Evolutionary conservation across 2,329 filamentous ascomycete species (phyloP), one percentile per base, ranked within the genome.

Genomic region (Phialophora verrucosa): DNA sequence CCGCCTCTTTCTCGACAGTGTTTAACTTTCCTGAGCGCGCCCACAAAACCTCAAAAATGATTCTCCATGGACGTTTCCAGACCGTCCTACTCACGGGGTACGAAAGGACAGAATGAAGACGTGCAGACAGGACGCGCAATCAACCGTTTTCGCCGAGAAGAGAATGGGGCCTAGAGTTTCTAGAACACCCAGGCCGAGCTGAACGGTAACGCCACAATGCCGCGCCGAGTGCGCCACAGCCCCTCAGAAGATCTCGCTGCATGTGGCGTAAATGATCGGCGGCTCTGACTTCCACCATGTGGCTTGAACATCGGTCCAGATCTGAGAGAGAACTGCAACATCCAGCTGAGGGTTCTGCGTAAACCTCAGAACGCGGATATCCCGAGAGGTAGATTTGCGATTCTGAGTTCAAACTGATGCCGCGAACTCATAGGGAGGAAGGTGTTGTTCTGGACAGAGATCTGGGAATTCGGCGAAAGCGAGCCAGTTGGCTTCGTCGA

Each of bases 291-390:
- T 55, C 51, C 20, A 17, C 5, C 11, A 2, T 55, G 53, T 55
- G 53, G 53, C 53, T 55, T 35, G 53, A 29, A 20, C 29, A n/a
- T 31, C 29, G 53, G 53, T 55, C 53, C 29, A 55, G 53, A 51
- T 51, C 23, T 25, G 49, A 51, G 49, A n/a, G 1, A 29, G 49
- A n/a, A 51, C 14, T 23, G 20, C 20, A 51, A 11, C 49, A 23
- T 7, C 25, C 47, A 11, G 31, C 47, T 23, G 17, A 20, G 1
- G 1, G 10, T 0, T 23, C 20, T 44, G 49, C 20, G 49, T 51
- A 51, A 51, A 51, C 8, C 10, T 27, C 49, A 51, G 49, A 51
- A 51, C 49, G 49, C 49, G 25, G 20, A 23, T 23, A 51, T 51
- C 20, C 49, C 25, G 49, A 23, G 49, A 29, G 20, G 23, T 5